phyloP scores from a whole-genome alignment of 2,329 filamentous ascomycete species.

The Rasamsonia emersonii region DNA sequence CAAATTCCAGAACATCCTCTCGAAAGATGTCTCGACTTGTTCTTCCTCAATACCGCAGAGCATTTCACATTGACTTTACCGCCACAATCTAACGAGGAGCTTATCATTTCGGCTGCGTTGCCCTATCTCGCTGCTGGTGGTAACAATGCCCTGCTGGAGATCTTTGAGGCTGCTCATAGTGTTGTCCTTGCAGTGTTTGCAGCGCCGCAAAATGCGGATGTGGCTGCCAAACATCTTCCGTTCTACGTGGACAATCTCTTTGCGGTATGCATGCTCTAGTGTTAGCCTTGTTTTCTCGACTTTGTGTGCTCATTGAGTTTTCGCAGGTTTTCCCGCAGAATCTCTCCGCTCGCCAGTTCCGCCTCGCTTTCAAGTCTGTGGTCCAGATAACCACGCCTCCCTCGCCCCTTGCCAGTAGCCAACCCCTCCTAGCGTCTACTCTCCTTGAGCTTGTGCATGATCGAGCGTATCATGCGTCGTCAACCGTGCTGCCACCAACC shows the following conservation, averaged over 20 bases:
- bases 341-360: slow-evolving; percentile 76
- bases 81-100: slow-evolving; percentile 57
- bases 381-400: slow-evolving; percentile 76
- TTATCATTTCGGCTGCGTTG: slow-evolving; percentile 65
- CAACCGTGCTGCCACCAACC: slow-evolving; percentile 38
- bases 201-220: slow-evolving; percentile 63
- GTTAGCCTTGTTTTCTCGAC: neutral
- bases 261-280: slow-evolving; percentile 42
- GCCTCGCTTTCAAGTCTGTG: slow-evolving; percentile 77
- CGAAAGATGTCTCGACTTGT: slow-evolving; percentile 69
- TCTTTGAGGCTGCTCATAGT: slow-evolving; percentile 86
- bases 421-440: slow-evolving; percentile 70
- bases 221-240: slow-evolving; percentile 64
- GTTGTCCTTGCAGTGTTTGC: slow-evolving; percentile 72
- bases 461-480: slow-evolving; percentile 50
- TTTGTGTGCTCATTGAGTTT: slow-evolving; percentile 1
- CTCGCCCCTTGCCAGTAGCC: slow-evolving; percentile 60
- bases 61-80: slow-evolving; percentile 67
- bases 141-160: slow-evolving; percentile 50
- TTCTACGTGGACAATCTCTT: slow-evolving; percentile 80
- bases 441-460: slow-evolving; percentile 70
- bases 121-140: slow-evolving; percentile 61
- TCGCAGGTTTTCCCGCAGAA: slow-evolving; percentile 61
- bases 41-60: slow-evolving; percentile 79
- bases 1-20: slow-evolving; percentile 56